These are phyloP conservation scores for Myrica gale DNA, from an alignment of 306 rosid species.

Conservation along the genomic window DNA sequence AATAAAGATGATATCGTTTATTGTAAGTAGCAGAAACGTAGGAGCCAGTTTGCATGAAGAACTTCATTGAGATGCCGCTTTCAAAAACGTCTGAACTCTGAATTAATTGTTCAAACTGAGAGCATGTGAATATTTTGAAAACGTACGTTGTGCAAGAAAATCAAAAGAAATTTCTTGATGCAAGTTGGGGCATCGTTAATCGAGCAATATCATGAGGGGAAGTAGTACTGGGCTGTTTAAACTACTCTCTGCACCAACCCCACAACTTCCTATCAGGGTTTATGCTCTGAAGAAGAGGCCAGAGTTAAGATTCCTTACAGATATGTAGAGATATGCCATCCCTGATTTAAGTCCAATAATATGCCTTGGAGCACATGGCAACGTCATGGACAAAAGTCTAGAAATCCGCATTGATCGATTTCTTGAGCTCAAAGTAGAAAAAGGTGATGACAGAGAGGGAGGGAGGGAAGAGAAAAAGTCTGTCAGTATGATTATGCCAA, in stretches of 20 bases:
- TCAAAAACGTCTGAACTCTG: neutral
- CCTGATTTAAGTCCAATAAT: slow-evolving; percentile 34
- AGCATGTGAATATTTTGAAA: neutral
- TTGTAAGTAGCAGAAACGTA: no score
- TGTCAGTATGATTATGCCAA: slow-evolving; percentile 28
- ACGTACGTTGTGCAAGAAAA: neutral
- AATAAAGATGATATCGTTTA: no score
- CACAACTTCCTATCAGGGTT: neutral
- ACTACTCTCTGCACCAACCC: neutral
- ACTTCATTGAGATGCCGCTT: neutral
- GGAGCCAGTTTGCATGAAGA: neutral
- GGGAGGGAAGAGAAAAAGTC: slow-evolving; percentile 1
- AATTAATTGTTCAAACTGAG: neutral
- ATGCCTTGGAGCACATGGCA: slow-evolving; percentile 43
- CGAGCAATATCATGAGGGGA: neutral
- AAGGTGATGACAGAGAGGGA: slow-evolving; percentile 5
- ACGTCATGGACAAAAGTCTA: slow-evolving; percentile 46
- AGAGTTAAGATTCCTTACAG: slow-evolving; percentile 35
- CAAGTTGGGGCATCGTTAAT: neutral
- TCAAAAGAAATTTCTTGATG: neutral
- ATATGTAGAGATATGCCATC: slow-evolving; percentile 20
- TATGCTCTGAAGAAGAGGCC: slow-evolving; percentile 1
- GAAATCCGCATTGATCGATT: slow-evolving; percentile 19
- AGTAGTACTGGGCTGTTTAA: neutral
- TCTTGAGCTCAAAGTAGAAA: slow-evolving; percentile 18